Evolutionary conservation across 2,329 filamentous ascomycete species (phyloP), one percentile per base, ranked within the genome.

Genomic region (Metarhizium robertsii): DNA sequence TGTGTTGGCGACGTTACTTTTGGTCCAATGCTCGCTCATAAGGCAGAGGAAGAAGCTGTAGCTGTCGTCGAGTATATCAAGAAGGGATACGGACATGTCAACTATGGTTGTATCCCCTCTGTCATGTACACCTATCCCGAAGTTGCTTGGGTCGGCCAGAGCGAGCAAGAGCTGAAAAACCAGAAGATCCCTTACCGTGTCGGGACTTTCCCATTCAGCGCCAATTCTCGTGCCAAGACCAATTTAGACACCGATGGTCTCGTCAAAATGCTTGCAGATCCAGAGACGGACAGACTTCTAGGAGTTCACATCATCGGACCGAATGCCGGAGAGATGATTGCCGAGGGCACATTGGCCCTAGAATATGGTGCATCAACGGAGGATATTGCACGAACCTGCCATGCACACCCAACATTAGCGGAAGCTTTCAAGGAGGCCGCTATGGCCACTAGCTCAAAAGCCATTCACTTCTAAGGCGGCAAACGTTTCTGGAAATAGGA

Each of bases 71-170:
- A 99, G 76, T 97, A 91, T 80, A 94, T 99, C 75, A 92, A 90
- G 78, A 97, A 97, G 81, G 91, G 91, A 62, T 88, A 95, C 74
- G 94, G 94, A 57, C 94, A 99, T 75, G 94, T 99, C 76, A 99
- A 99, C 86, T 99, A 99, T 77, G 90, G 85, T 67, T 90, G 88
- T 73, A 99, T 99, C 69, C 94, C 94, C 62, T 94, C 90, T 38
- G 94, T 99, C 76, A 99, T 99, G 94, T 99, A 99, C 83, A 97
- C 94, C 11, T 87, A 96, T 78, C 94, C 94, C 38, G 94, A 99
- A 75, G 94, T 97, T 62, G 91, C 94, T 40, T 99, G 94, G 94
- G 94, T 99, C 50, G 94, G 94, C 57, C 92, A 96, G 79, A 96
- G 86, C 72, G 94, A 99, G 79, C 88, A 92, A 70, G 94, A 99